phyloP scores from a whole-genome alignment of 768 basidiomycete species.

The Suillus ampliporus region DNA sequence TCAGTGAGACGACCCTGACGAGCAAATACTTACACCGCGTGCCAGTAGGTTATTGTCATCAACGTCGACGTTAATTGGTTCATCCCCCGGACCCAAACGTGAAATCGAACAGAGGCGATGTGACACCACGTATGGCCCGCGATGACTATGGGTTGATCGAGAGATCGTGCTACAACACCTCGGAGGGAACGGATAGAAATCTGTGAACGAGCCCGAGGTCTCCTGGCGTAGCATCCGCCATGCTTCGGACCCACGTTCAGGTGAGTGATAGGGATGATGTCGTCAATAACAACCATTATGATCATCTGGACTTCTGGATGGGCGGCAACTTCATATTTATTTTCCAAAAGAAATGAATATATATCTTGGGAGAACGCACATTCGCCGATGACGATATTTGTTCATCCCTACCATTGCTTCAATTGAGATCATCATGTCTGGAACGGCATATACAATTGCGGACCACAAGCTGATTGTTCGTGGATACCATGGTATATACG shows the following conservation, averaged over 20 bases:
- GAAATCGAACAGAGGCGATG: slow-evolving; percentile 11
- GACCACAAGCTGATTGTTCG: background rate
- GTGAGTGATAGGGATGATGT: background rate
- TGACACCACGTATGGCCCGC: slow-evolving; percentile 8
- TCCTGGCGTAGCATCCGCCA: background rate
- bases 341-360: background rate
- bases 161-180: background rate
- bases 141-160: background rate
- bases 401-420: no score
- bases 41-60: no score
- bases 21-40: no score
- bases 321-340: background rate
- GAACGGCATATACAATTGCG: background rate
- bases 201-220: background rate
- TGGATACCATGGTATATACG: background rate
- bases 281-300: background rate
- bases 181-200: background rate
- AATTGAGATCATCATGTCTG: background rate
- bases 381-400: background rate
- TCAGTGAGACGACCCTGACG: no score
- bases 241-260: background rate
- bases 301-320: background rate
- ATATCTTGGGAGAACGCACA: background rate
- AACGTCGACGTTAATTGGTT: no score
- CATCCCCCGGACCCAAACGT: background rate